phyloP scores from a whole-genome alignment of 768 basidiomycete genomes.

The Russula olivacea region DNA sequence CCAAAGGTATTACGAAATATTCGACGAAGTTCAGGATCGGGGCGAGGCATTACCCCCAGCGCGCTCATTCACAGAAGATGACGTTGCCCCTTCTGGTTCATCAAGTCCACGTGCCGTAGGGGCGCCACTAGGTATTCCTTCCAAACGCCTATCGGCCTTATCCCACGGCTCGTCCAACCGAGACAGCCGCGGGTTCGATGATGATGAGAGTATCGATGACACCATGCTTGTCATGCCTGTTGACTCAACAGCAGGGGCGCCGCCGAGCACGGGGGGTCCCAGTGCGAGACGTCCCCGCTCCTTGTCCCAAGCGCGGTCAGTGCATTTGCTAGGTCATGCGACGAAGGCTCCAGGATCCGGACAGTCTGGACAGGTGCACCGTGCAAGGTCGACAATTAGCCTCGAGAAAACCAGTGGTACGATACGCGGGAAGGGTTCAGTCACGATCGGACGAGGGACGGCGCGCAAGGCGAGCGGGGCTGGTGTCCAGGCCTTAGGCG shows the following conservation, averaged over 20 bases:
- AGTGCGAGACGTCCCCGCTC: constrained; percentile 36
- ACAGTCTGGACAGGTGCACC: constrained; percentile 37
- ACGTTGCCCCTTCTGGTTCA: constrained; percentile 7
- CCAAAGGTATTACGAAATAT: constrained; percentile 77
- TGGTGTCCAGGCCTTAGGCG: constrained; percentile 67
- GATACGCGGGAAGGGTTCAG: constrained; percentile 45
- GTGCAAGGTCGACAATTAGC: constrained; percentile 55
- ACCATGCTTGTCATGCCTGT: constrained; percentile 70
- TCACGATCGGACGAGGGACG: constrained; percentile 58
- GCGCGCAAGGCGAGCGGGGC: constrained; percentile 59
- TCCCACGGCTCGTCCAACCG: constrained; percentile 26
- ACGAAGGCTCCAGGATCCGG: constrained; percentile 29
- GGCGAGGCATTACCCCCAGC: constrained; percentile 47
- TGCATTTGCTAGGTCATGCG: constrained; percentile 33
- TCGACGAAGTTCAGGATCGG: constrained; percentile 73
- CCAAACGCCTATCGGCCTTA: constrained; percentile 20
- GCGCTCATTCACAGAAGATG: constrained; percentile 19
- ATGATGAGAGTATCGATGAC: constrained; percentile 73
- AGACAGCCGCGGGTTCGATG: constrained; percentile 37
- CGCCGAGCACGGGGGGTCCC: constrained; percentile 38
- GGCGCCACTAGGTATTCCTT: constrained; percentile 10
- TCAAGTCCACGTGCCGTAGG: constrained; percentile 16
- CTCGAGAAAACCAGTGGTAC: constrained; percentile 45
- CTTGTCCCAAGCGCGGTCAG: constrained; percentile 31
- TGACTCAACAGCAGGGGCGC: constrained; percentile 37